Evolutionary conservation across 495 filamentous ascomycete species (phyloP), one percentile per base, ranked within the genome.

Genomic region (Aspergillus ostianus): DNA sequence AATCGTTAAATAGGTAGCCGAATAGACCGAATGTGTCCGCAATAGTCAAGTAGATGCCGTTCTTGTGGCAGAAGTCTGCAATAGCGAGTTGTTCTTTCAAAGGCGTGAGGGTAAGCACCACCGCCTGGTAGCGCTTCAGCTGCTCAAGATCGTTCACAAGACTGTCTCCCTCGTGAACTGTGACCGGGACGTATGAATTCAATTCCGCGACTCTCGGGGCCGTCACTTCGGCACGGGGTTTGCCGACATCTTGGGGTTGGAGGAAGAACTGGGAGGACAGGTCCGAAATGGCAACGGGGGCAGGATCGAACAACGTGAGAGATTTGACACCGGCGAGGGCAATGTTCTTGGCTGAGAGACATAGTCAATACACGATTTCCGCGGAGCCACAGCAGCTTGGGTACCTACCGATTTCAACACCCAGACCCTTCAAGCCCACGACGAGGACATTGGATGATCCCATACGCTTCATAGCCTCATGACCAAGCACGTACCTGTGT

Each of bases 401-500:
- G 55, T 59, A 72, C 81, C 63, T 72, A 87, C 84, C 84, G 68
- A 99, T 96, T 76, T 99, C 95, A 51, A 97, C 92, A 76, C 95
- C 95, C 32, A 99, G 84, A 19, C 95, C 94, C 71, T 92, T 91
- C 64, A 97, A 76, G 55, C 95, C 95, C 54, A 92, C 90, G 54
- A 99, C 84, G 19, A 99, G 88, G 48, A 99, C 85, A 72, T 98
- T 92, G 20, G 95, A 98, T 52, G 92, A 89, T 71, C 92, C 84
- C 95, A 99, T 99, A 57, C 93, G 90, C 79, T 96, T 98, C 95
- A 99, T 99, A 55, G 95, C 95, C 80, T 99, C 95, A 75, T 98
- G 95, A 30, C 95, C 95, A 58, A 99, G 85, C 53, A 98, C 94
- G 73, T 98, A 96, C 50, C 82, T 84, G 4, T n/a, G 12, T 48